phyloP scores from a whole-genome alignment of 2,329 filamentous ascomycete genomes.

The Botrytis porri region DNA sequence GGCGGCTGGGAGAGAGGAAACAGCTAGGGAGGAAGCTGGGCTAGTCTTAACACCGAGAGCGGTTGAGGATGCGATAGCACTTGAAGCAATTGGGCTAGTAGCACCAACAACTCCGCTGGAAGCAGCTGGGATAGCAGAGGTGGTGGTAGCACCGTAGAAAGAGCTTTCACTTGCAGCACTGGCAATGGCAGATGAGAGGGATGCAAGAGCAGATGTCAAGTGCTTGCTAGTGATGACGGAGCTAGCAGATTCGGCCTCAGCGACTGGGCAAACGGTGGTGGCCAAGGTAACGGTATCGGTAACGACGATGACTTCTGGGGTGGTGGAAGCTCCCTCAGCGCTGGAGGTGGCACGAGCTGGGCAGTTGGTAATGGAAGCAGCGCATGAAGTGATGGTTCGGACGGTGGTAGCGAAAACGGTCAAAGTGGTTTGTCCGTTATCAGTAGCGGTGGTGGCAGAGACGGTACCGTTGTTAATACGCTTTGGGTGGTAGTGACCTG shows the following conservation, averaged over 20 bases:
- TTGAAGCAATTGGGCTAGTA: not conserved
- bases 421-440: slow-evolving; percentile 40
- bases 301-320: slow-evolving; percentile 28
- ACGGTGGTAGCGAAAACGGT: slow-evolving; percentile 41
- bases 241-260: slow-evolving; percentile 42
- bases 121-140: not conserved
- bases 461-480: slow-evolving; percentile 28
- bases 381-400: slow-evolving; percentile 42
- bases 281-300: slow-evolving; percentile 44
- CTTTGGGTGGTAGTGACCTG: slow-evolving; percentile 34
- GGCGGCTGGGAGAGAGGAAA: not conserved
- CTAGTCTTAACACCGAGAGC: not conserved
- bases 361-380: slow-evolving; percentile 43
- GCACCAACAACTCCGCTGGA: not conserved
- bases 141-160: slow-evolving; percentile 5
- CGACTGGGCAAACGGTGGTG: slow-evolving; percentile 51
- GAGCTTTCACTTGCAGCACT: slow-evolving; percentile 15
- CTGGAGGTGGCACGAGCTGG: slow-evolving; percentile 31
- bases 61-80: not conserved
- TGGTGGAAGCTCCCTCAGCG: slow-evolving; percentile 42
- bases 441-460: slow-evolving; percentile 20
- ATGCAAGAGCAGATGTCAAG: slow-evolving; percentile 15
- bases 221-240: slow-evolving; percentile 27
- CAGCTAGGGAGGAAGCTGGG: not conserved
- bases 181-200: slow-evolving; percentile 20